Evolutionary conservation across 371 early-diverging fungal species (phyloP).

Genomic region (Blakeslea trispora): DNA sequence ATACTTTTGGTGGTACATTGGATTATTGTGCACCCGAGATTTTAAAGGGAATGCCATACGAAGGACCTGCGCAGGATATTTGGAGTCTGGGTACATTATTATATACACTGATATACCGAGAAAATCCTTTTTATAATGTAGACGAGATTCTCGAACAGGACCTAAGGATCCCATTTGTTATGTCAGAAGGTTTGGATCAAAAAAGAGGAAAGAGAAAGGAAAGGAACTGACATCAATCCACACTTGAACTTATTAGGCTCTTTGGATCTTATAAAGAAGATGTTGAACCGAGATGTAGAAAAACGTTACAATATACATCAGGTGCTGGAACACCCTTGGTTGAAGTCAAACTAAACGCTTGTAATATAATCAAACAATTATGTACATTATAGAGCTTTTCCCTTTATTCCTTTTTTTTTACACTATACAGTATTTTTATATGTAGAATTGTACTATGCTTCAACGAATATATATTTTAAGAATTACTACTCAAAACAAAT

Average conservation of each 20-base stretch:
- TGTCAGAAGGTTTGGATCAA: slow-evolving; percentile 57
- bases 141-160: slow-evolving; percentile 72
- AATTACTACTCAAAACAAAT: too few relatives aligned
- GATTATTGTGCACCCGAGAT: slow-evolving; percentile 81
- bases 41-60: slow-evolving; percentile 67
- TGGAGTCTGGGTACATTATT: slow-evolving; percentile 85
- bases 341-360: slow-evolving; percentile 12
- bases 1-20: slow-evolving; percentile 75
- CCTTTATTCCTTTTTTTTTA: too few relatives aligned
- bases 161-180: slow-evolving; percentile 59
- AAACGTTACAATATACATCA: slow-evolving; percentile 56
- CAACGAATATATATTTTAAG: too few relatives aligned
- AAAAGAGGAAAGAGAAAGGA: background rate
- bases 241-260: slow-evolving; percentile 38
- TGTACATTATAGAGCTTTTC: too few relatives aligned
- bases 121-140: slow-evolving; percentile 81
- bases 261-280: slow-evolving; percentile 50
- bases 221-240: background rate
- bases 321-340: slow-evolving; percentile 59
- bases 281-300: slow-evolving; percentile 53
- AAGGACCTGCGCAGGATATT: slow-evolving; percentile 79
- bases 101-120: slow-evolving; percentile 77
- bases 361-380: too few relatives aligned
- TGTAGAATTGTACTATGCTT: too few relatives aligned
- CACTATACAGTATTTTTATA: too few relatives aligned